Evolutionary conservation across 768 basidiomycete genomes (phyloP), one percentile per base, ranked within the genome.

Genomic region (Leccinum barrowsii): DNA sequence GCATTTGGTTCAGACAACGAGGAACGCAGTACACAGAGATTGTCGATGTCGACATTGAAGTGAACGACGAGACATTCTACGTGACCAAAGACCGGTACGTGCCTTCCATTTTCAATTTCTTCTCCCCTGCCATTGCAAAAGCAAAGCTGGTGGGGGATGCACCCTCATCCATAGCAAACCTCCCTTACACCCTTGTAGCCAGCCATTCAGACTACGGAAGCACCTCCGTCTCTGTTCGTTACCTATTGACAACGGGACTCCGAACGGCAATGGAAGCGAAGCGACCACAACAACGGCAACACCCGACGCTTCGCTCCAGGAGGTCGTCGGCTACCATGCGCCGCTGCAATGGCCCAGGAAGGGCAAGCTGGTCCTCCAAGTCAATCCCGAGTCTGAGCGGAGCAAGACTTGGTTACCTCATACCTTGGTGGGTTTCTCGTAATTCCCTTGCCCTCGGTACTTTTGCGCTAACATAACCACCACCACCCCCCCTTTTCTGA

Each of bases 321-420:
- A 64, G 6, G 17, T 19, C 24, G 60, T 64, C 34, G 63, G 54
- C 47, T 68, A n/a, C 52, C 61, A 58, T 40, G 68, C 56, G 28
- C 50, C 54, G 19, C 22, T 22, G 37, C 57, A 58, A 44, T 84
- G 82, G 82, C 82, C 82, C 48, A 56, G 64, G 35, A 70, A 73
- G 50, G 82, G 82, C 40, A 72, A 73, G 26, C 63, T 84, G 21
- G 71, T 81, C 42, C 65, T 84, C 30, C 73, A 76, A 57, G 70
- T 82, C 52, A 84, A 84, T 63, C 74, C 73, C 5, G 70, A 64
- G 2, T 66, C 65, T 7, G 58, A 62, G 7, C 61, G 66, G 21
- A 73, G 70, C 42, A 73, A 69, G 59, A 76, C 72, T 3, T 80
- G 78, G 76, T 59, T 82, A n/a, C 80, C 82, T 22, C 54, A 72